A percentile compares a stretch with the other conserved stretches of the same genome.
These are phyloP conservation scores for Gentiana straminea DNA, from an alignment of 257 asterid species.

Conservation along the genomic window DNA sequence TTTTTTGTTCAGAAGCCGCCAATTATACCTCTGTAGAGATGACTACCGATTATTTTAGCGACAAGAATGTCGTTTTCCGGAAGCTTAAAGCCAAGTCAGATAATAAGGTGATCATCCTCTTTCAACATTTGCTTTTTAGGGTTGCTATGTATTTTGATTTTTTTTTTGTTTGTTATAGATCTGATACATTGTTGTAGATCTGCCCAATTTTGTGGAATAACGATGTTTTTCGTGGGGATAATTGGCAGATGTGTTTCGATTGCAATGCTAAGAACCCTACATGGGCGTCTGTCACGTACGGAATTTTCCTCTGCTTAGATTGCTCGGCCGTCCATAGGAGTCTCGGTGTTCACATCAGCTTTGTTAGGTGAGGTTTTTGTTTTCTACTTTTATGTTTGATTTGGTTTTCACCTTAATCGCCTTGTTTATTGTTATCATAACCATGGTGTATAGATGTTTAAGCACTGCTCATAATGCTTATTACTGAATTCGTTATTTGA, in stretches of 20 bases:
- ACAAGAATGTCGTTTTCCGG: constrained; percentile 73
- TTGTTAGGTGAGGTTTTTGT: constrained; percentile 50
- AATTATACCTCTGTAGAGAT: constrained; percentile 17
- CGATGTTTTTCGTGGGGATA: background rate
- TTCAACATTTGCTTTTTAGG: background rate
- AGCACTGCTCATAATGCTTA: no score
- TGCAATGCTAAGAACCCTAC: constrained; percentile 93
- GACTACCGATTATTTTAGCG: constrained; percentile 75
- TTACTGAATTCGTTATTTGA: no score
- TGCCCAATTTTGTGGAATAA: background rate
- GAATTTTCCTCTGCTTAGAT: constrained; percentile 91
- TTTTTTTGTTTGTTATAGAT: constrained; percentile 22
- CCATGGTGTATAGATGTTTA: no score
- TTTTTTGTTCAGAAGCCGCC: no score
- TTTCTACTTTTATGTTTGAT: background rate
- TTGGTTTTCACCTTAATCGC: no score
- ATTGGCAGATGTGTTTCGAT: constrained; percentile 81
- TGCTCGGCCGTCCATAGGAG: constrained; percentile 91
- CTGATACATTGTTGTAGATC: constrained; percentile 16
- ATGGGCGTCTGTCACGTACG: constrained; percentile 98
- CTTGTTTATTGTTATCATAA: no score
- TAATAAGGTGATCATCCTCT: constrained; percentile 47
- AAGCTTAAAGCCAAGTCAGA: constrained; percentile 84
- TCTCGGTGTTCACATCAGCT: constrained; percentile 94
- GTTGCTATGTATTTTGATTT: no score